phyloP scores from a whole-genome alignment of 352 stramenopile genomes.

The Pilasporangium apinafurcum region DNA sequence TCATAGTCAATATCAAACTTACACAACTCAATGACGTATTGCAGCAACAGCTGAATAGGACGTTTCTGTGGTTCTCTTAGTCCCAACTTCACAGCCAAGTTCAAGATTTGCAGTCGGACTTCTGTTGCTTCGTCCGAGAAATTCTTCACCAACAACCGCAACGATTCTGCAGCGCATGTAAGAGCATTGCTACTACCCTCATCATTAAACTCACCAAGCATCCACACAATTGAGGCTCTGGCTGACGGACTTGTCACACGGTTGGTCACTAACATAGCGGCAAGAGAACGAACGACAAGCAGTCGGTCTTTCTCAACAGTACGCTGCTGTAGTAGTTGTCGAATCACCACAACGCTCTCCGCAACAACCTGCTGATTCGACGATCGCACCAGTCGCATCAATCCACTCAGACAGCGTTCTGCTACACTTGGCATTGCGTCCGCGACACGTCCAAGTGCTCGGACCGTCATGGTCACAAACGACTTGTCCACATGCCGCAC shows the following conservation, averaged over 20 bases:
- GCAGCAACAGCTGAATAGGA: slow-evolving; percentile 73
- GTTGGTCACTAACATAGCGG: slow-evolving; percentile 65
- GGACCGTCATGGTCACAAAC: slow-evolving; percentile 94
- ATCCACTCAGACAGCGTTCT: slow-evolving; percentile 87
- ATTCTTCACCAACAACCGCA: slow-evolving; percentile 82
- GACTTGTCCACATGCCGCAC: slow-evolving; percentile 92
- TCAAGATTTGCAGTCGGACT: slow-evolving; percentile 87
- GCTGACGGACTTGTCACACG: slow-evolving; percentile 70
- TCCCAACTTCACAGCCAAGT: slow-evolving; percentile 89
- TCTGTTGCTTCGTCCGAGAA: slow-evolving; percentile 88
- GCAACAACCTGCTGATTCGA: slow-evolving; percentile 90
- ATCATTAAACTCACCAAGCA: slow-evolving; percentile 87
- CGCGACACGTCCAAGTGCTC: slow-evolving; percentile 89
- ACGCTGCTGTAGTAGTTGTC: slow-evolving; percentile 91
- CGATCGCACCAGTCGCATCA: slow-evolving; percentile 81
- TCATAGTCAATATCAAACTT: slow-evolving; percentile 93
- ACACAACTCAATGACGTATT: slow-evolving; percentile 91
- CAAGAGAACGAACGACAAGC: slow-evolving; percentile 69
- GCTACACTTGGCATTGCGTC: slow-evolving; percentile 88
- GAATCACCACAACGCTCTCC: slow-evolving; percentile 94
- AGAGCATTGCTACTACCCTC: slow-evolving; percentile 49
- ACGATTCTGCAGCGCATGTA: slow-evolving; percentile 72
- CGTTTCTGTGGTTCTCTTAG: slow-evolving; percentile 61
- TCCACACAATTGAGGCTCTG: slow-evolving; percentile 90
- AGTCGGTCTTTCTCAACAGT: slow-evolving; percentile 73